Conservation (phyloP, 2,329 filamentous ascomycete species). For the Cadophora sp. region DNA sequence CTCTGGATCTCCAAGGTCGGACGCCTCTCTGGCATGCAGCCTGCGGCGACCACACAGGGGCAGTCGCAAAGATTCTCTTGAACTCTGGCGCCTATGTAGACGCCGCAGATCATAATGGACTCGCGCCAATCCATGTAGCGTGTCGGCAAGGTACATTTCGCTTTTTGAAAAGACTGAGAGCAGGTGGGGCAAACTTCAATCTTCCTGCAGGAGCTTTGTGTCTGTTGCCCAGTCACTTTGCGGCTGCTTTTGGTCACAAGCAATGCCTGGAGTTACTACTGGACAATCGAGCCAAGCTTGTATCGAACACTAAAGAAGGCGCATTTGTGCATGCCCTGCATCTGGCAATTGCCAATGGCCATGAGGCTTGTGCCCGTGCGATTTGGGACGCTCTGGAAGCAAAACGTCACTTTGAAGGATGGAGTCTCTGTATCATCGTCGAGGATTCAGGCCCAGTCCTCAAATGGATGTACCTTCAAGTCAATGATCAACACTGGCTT, state of each 20-base stretch:
- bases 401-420: background rate
- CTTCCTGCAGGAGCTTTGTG: background rate
- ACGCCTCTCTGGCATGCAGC: slow-evolving; percentile 3
- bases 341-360: slow-evolving; percentile 1
- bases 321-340: background rate
- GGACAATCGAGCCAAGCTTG: background rate
- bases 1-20: background rate
- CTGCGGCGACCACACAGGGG: background rate
- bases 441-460: background rate
- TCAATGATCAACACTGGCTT: background rate
- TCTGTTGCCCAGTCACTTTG: slow-evolving; percentile 3
- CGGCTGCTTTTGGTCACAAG: background rate
- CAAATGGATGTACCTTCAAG: slow-evolving; percentile 5
- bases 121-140: slow-evolving; percentile 1
- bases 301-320: background rate
- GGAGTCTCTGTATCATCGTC: slow-evolving; percentile 1
- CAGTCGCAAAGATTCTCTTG: background rate
- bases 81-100: background rate
- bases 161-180: background rate
- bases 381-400: background rate
- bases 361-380: slow-evolving; percentile 1
- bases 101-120: background rate
- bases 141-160: background rate
- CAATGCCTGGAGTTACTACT: background rate
- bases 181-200: background rate